A percentile compares a stretch with the other conserved stretches of the same genome.
phyloP scores from a whole-genome alignment of 768 basidiomycete species.

The Tulasnella calospora region DNA sequence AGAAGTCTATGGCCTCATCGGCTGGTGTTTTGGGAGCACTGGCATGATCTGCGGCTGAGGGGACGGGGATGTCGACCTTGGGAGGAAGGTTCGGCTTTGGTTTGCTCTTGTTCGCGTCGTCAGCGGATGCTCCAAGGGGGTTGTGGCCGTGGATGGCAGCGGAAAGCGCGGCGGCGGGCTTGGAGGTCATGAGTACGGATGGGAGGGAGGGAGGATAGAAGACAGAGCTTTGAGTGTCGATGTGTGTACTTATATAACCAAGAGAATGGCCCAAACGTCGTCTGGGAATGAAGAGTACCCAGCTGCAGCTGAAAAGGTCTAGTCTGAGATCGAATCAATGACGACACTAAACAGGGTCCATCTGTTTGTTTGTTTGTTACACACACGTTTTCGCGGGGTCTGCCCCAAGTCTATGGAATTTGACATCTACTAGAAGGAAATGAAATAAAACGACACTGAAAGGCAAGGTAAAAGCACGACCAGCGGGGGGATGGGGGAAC shows the following conservation, averaged over 20 bases:
- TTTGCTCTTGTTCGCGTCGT: too few relatives aligned
- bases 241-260: neutral
- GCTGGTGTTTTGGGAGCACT: constrained; percentile 80
- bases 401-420: neutral
- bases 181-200: neutral
- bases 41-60: constrained; percentile 3
- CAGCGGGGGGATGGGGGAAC: too few relatives aligned
- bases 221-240: neutral
- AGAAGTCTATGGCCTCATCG: constrained; percentile 88
- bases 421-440: neutral
- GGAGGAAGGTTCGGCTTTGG: neutral
- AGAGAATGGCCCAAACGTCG: neutral
- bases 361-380: neutral
- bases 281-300: neutral
- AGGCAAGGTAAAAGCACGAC: too few relatives aligned
- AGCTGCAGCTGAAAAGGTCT: neutral
- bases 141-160: neutral
- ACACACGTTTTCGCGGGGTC: too few relatives aligned
- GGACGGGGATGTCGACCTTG: constrained; percentile 9
- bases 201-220: neutral
- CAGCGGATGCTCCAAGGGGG: neutral
- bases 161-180: neutral
- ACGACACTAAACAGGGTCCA: neutral
- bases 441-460: too few relatives aligned
- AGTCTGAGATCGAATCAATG: neutral